Conservation (phyloP, 2,329 filamentous ascomycete species). For the Microcera coccophila region DNA sequence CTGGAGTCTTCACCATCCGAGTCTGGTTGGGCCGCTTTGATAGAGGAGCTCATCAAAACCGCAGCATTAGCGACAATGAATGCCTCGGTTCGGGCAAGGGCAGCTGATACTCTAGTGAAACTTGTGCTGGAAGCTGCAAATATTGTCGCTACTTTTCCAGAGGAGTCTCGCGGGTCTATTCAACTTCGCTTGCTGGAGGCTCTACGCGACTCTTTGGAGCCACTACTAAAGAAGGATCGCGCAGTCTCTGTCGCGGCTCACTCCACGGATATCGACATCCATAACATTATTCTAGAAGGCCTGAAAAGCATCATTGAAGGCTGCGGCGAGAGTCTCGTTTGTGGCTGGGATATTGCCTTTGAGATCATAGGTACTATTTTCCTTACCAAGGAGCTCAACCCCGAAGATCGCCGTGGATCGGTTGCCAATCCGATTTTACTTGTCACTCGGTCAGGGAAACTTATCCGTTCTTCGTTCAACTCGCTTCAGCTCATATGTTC, state of each 20-base stretch:
- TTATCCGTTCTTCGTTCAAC: conserved; percentile 82
- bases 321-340: conserved; percentile 76
- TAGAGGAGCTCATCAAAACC: conserved; percentile 48
- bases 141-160: conserved; percentile 50
- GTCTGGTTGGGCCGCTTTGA: conserved; percentile 74
- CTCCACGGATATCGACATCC: conserved; percentile 70
- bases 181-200: conserved; percentile 70
- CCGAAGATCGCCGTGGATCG: conserved; percentile 32
- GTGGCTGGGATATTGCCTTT: conserved; percentile 83
- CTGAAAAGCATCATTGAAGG: conserved; percentile 81
- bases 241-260: conserved; percentile 55
- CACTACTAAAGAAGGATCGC: conserved; percentile 51
- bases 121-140: conserved; percentile 56
- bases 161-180: conserved; percentile 53
- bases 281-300: conserved; percentile 74
- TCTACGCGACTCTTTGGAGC: conserved; percentile 55
- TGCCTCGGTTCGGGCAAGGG: conserved; percentile 53
- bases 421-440: conserved; percentile 34
- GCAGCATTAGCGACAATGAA: conserved; percentile 46
- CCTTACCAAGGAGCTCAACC: conserved; percentile 37
- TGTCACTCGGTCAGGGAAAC: conserved; percentile 61
- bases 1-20: conserved; percentile 60
- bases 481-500: conserved; percentile 91
- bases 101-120: conserved; percentile 61
- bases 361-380: conserved; percentile 83